Percentiles rank a stretch among this genome's conserved stretches.
Conservation (phyloP, 1,284 basidiomycete genomes). For the Fomitopsis pinicola region DNA sequence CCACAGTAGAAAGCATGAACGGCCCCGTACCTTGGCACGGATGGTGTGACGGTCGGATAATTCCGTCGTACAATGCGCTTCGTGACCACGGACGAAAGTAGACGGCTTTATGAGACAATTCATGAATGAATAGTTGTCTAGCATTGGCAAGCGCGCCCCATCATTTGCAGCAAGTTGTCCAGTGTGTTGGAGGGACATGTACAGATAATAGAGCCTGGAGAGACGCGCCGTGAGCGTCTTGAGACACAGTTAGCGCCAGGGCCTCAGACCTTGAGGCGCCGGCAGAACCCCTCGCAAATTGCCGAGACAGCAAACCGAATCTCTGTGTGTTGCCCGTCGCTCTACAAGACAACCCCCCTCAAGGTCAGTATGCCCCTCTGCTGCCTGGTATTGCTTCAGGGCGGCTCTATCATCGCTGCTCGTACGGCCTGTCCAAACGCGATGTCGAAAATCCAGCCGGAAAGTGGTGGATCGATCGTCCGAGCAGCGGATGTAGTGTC, state of each 20-base stretch:
- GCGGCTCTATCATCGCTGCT: constrained; percentile 14
- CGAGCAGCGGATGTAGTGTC: constrained; percentile 27
- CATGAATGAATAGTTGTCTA: too few species aligned
- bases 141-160: too few species aligned
- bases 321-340: constrained; percentile 4
- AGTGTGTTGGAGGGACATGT: too few species aligned
- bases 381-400: constrained; percentile 13
- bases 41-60: too few species aligned
- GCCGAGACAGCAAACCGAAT: constrained; percentile 11
- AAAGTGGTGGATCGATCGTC: constrained; percentile 30
- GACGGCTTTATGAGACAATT: too few species aligned
- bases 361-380: constrained; percentile 32
- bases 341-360: constrained; percentile 29
- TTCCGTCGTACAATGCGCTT: too few species aligned
- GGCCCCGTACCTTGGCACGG: too few species aligned
- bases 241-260: neutral
- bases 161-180: too few species aligned
- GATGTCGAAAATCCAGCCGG: constrained; percentile 13
- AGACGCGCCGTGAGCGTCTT: too few species aligned
- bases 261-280: constrained; percentile 1
- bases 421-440: constrained; percentile 14
- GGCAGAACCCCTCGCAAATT: constrained; percentile 7
- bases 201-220: too few species aligned
- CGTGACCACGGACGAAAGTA: too few species aligned
- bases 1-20: too few species aligned